phyloP scores from a whole-genome alignment of 108 stramenopile genomes.

The Stephanodiscus triporus region DNA sequence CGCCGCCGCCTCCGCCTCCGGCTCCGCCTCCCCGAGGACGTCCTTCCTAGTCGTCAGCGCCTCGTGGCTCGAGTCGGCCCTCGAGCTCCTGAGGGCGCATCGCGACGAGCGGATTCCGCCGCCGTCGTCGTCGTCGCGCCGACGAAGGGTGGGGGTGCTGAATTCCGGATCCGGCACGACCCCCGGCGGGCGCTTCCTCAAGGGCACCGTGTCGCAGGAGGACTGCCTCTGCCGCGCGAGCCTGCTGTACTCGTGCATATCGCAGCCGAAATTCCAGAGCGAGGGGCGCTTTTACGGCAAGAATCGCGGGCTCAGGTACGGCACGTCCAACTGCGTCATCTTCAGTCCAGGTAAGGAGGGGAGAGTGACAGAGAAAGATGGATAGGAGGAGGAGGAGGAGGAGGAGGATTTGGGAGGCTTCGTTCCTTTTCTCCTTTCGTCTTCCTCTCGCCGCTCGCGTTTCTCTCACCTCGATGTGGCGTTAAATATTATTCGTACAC shows the following conservation, averaged over 20 bases:
- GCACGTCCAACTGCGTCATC: conserved; percentile 46
- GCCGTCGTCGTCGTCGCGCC: not conserved
- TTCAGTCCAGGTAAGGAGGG: conserved; percentile 51
- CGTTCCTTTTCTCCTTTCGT: conserved; percentile 11
- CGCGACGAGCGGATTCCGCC: too few species aligned
- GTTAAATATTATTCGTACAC: not conserved
- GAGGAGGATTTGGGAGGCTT: too few species aligned
- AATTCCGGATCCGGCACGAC: conserved; percentile 54
- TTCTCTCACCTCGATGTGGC: not conserved
- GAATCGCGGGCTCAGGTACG: conserved; percentile 45
- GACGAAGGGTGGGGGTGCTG: conserved; percentile 38
- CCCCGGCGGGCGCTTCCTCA: conserved; percentile 54
- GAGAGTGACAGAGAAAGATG: too few species aligned
- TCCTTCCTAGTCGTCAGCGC: conserved; percentile 46
- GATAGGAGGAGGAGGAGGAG: too few species aligned
- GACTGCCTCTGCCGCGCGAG: conserved; percentile 57
- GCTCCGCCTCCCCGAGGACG: conserved; percentile 27
- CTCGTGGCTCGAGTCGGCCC: conserved; percentile 44
- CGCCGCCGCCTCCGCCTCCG: not conserved
- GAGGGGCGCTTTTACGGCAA: conserved; percentile 46
- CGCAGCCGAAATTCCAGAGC: conserved; percentile 46
- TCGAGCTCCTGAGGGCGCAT: conserved; percentile 32
- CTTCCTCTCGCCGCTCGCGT: not conserved
- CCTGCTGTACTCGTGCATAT: conserved; percentile 56
- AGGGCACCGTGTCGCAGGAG: conserved; percentile 56